Evolutionary conservation across 2,329 filamentous ascomycete species (phyloP).

Genomic region (Colletotrichum cordylinicola): DNA sequence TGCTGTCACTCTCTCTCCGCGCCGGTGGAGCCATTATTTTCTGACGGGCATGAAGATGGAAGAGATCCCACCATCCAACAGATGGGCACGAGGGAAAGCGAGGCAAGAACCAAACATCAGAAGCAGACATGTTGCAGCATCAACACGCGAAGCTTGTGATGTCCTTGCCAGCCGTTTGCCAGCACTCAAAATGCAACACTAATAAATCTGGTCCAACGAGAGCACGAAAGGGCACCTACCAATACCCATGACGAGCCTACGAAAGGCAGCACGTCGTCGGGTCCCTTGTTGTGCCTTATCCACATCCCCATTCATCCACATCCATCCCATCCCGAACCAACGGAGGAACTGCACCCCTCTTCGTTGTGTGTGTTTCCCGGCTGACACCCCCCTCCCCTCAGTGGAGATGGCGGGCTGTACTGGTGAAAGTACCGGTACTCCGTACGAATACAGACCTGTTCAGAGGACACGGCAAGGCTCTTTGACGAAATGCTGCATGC

Average conservation of each 20-base stretch:
- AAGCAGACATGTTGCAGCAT: not conserved
- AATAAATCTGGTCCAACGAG: not conserved
- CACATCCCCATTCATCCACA: constrained; percentile 16
- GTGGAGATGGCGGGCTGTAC: not conserved
- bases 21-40: not conserved
- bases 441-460: not conserved
- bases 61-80: constrained; percentile 4
- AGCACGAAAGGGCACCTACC: not conserved
- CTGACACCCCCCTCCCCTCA: not conserved
- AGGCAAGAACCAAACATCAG: not conserved
- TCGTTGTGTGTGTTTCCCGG: not conserved
- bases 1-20: not conserved
- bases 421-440: not conserved
- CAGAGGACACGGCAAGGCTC: not conserved
- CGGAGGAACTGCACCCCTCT: not conserved
- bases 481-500: constrained; percentile 4
- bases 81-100: not conserved
- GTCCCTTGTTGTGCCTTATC: not conserved
- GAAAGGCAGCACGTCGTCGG: not conserved
- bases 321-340: constrained; percentile 3
- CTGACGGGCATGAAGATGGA: not conserved
- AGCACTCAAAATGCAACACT: not conserved
- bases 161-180: not conserved
- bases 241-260: not conserved
- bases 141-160: not conserved